A percentile compares a stretch with the other conserved stretches of the same genome.
phyloP scores from a whole-genome alignment of 164 flowering plant genomes.

The Vitis vinifera region DNA sequence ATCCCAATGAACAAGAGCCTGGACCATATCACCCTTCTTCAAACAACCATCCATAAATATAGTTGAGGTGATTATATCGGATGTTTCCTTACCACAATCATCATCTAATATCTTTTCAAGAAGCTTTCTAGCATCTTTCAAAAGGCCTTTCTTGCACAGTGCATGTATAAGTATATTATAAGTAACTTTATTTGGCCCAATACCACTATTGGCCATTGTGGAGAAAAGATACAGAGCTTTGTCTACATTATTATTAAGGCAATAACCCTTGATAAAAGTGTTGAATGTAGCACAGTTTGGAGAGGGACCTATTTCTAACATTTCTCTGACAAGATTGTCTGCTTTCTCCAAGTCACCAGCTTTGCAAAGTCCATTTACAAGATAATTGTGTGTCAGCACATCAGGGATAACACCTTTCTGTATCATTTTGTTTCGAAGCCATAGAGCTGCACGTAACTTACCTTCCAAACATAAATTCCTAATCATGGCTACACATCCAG shows the following conservation, averaged over 20 bases:
- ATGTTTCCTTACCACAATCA: constrained; percentile 23
- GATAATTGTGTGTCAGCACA: constrained; percentile 61
- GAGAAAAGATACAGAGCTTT: constrained; percentile 52
- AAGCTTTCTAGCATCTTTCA: constrained; percentile 52
- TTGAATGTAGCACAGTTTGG: constrained; percentile 71
- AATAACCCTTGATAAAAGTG: constrained; percentile 62
- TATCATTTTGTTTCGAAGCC: constrained; percentile 46
- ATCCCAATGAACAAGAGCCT: constrained; percentile 53
- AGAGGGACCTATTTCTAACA: constrained; percentile 51
- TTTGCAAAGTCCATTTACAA: constrained; percentile 65
- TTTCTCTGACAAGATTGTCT: constrained; percentile 52
- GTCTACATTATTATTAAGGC: constrained; percentile 50
- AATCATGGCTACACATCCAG: constrained; percentile 24
- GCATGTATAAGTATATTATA: constrained; percentile 73
- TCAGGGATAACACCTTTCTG: constrained; percentile 42
- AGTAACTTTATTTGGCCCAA: constrained; percentile 60
- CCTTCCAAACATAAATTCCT: constrained; percentile 55
- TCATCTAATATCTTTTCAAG: constrained; percentile 48
- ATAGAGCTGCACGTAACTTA: constrained; percentile 58
- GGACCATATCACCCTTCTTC: constrained; percentile 44
- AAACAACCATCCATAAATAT: constrained; percentile 63
- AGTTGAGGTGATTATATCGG: constrained; percentile 59
- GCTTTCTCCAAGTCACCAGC: constrained; percentile 55
- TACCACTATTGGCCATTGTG: constrained; percentile 43
- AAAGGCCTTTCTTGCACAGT: constrained; percentile 55